Base-by-base conservation (phyloP, 148 eudicot genomes). In the Hydrangea macrophylla region DNA sequence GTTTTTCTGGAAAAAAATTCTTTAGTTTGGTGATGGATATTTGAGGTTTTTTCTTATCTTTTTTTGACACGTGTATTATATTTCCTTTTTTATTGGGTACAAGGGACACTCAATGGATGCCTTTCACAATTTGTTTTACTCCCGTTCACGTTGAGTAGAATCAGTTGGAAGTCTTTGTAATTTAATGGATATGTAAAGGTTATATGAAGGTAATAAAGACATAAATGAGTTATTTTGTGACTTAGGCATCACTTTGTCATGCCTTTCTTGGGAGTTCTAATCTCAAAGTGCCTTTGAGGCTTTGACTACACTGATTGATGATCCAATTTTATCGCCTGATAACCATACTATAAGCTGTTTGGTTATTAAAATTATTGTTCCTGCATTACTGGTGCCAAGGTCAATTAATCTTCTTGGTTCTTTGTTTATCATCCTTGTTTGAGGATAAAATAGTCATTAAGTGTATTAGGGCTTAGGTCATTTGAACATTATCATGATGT, bases 31-130 rank as follows among this genome's bases (percentile, higher is more conserved):
- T 50, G 22, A 50, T 50, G 18, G 7, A 3, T n/a, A 17, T 50
- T 4, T 50, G 55, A 24, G 22, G 55, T 9, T 50, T 50, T 17
- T 2, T n/a, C 20, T 6, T 50, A 1, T 18, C 5, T n/a, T 18
- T 50, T 50, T 17, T 4, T 18, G 22, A n/a, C 55, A 17, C 20
- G 8, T 30, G n/a, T n/a, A n/a, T 56, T 24, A 56, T 56, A 10
- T 2, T 10, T 27, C 13, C 7, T 1, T 27, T 2, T n/a, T 56
- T 24, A 56, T 18, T 56, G 32, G 59, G 59, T 15, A 56, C 59
- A 56, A 56, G 59, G 65, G 12, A 48, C 23, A 64, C 45, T 55
- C 37, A 18, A 27, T 64, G 37, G 62, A 58, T 58, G 23, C 23
- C 17, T 7, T n/a, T 5, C 28, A 32, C n/a, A 28, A 64, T 42